A percentile compares a stretch with the other conserved stretches of the same genome.
These are phyloP conservation scores for Sinapis alba DNA, from an alignment of 441 rosid genomes.

Conservation along the genomic window DNA sequence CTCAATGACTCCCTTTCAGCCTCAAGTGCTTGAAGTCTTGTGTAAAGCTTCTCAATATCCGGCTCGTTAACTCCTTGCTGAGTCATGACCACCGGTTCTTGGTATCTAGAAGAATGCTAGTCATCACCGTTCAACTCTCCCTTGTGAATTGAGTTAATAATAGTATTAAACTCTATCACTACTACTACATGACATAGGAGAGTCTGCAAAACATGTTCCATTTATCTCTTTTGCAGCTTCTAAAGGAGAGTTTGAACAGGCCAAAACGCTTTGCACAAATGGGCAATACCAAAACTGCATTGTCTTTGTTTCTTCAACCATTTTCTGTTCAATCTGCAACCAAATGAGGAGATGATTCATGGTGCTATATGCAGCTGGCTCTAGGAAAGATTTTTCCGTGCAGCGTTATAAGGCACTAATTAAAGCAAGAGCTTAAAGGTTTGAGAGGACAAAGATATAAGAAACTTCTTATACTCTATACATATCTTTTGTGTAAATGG, in stretches of 20 bases:
- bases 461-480: slow-evolving; percentile 21
- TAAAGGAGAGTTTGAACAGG: slow-evolving; percentile 42
- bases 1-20: slow-evolving; percentile 97
- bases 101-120: slow-evolving; percentile 52
- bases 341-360: not conserved
- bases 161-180: slow-evolving; percentile 85
- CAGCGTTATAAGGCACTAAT: not conserved
- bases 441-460: slow-evolving; percentile 5
- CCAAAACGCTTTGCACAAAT: not conserved
- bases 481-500: slow-evolving; percentile 13
- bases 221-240: slow-evolving; percentile 50
- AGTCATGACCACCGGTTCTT: slow-evolving; percentile 29
- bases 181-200: slow-evolving; percentile 56
- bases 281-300: not conserved
- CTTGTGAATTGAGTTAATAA: slow-evolving; percentile 69
- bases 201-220: slow-evolving; percentile 51
- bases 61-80: slow-evolving; percentile 60
- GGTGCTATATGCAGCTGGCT: not conserved
- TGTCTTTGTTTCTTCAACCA: not conserved
- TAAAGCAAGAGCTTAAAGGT: not conserved
- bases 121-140: slow-evolving; percentile 44
- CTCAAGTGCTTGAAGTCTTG: slow-evolving; percentile 94
- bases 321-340: slow-evolving; percentile 5
- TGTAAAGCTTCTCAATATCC: slow-evolving; percentile 80
- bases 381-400: not conserved